phyloP scores from a whole-genome alignment of 306 rosid genomes.

The Fragaria nilgerrensis region DNA sequence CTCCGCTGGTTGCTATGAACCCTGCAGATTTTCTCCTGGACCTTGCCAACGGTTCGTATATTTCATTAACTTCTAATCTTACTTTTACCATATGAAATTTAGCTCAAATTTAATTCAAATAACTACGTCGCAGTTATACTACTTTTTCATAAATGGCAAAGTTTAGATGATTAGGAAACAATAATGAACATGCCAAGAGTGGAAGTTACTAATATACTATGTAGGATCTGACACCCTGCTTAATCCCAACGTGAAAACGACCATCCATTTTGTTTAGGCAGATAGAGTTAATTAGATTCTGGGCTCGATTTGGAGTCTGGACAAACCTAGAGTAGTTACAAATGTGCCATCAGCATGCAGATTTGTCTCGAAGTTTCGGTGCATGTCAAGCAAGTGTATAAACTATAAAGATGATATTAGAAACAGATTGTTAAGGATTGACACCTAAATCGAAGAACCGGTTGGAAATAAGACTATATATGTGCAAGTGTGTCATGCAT shows the following conservation, averaged over 20 bases:
- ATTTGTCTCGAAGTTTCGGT: neutral
- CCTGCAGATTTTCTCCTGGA: constrained; percentile 78
- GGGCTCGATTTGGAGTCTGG: neutral
- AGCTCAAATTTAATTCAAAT: neutral
- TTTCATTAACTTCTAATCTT: neutral
- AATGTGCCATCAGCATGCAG: neutral
- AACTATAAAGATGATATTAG: neutral
- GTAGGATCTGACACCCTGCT: neutral
- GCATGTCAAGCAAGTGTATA: neutral
- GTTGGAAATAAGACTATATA: neutral
- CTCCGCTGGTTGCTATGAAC: constrained; percentile 63
- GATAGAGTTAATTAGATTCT: neutral
- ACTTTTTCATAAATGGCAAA: neutral
- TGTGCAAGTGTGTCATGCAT: neutral
- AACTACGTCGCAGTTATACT: neutral
- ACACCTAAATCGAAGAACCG: neutral
- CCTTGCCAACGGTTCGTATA: constrained; percentile 63
- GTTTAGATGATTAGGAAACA: neutral
- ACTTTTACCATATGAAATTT: neutral
- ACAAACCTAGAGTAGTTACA: neutral
- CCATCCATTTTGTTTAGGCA: neutral
- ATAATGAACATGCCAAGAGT: neutral
- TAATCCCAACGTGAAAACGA: neutral
- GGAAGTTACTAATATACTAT: neutral
- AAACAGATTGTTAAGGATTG: neutral